phyloP scores from a whole-genome alignment of 2,329 filamentous ascomycete species.

The Capronia epimyces region DNA sequence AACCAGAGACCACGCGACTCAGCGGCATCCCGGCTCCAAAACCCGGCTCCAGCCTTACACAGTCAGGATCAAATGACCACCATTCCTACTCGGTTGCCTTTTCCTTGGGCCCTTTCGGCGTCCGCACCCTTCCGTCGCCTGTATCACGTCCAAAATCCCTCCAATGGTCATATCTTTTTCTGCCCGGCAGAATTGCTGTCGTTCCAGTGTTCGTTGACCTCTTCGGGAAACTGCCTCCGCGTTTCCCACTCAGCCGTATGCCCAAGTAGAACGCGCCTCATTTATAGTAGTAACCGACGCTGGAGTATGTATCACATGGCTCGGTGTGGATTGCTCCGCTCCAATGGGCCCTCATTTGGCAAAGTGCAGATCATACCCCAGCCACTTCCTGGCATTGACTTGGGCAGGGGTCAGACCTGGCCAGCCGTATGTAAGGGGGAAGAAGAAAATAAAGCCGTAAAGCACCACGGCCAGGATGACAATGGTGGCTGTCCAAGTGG shows the following conservation, averaged over 20 bases:
- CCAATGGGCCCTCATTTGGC: constrained; percentile 65
- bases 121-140: background rate
- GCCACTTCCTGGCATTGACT: constrained; percentile 82
- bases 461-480: constrained; percentile 64
- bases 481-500: constrained; percentile 70
- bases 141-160: background rate
- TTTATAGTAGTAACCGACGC: too few species aligned
- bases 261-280: too few species aligned
- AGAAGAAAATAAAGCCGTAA: constrained; percentile 85
- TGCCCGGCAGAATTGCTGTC: constrained; percentile 14
- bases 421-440: constrained; percentile 90
- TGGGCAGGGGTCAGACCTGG: constrained; percentile 71
- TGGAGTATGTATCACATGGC: background rate
- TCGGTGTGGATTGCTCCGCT: background rate
- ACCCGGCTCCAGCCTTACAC: background rate
- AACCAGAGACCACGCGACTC: too few species aligned
- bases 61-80: background rate
- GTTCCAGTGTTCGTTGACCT: constrained; percentile 13
- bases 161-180: constrained; percentile 15
- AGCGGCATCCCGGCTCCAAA: background rate
- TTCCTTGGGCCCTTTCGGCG: background rate
- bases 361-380: constrained; percentile 96
- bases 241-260: background rate
- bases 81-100: background rate
- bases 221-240: constrained; percentile 10